A percentile compares a stretch with the other conserved stretches of the same genome.
Conservation (phyloP, 495 filamentous ascomycete genomes). For the Halenospora varia region DNA sequence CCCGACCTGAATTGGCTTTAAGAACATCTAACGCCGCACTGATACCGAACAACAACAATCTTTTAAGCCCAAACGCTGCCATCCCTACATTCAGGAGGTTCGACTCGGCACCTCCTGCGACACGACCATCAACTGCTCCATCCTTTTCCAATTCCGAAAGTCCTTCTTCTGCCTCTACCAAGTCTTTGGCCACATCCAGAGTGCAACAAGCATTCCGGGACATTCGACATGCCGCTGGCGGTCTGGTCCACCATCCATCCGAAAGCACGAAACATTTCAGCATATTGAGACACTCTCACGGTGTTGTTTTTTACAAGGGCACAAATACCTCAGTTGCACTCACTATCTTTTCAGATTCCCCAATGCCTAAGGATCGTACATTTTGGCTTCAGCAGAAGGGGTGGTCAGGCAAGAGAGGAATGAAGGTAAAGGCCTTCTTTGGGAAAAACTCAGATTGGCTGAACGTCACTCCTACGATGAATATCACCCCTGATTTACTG, state of each 20-base stretch:
- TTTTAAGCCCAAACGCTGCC: neutral
- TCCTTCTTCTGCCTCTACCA: neutral
- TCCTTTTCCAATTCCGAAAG: neutral
- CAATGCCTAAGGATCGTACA: constrained; percentile 52
- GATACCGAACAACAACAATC: neutral
- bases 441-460: constrained; percentile 55
- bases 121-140: neutral
- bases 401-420: constrained; percentile 64
- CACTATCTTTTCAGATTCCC: constrained; percentile 55
- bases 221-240: constrained; percentile 56
- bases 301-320: constrained; percentile 60
- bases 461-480: constrained; percentile 55
- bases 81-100: neutral
- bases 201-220: constrained; percentile 17
- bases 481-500: constrained; percentile 41
- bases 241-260: constrained; percentile 56
- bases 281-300: constrained; percentile 61
- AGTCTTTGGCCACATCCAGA: neutral
- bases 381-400: constrained; percentile 65
- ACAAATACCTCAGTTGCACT: constrained; percentile 56
- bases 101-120: neutral
- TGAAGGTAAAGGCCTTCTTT: constrained; percentile 58
- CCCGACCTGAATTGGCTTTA: too few relatives aligned
- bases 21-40: too few relatives aligned
- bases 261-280: constrained; percentile 64